These are phyloP conservation scores for Vitis rupestris DNA, from an alignment of 164 flowering plant genomes.

Conservation along the genomic window DNA sequence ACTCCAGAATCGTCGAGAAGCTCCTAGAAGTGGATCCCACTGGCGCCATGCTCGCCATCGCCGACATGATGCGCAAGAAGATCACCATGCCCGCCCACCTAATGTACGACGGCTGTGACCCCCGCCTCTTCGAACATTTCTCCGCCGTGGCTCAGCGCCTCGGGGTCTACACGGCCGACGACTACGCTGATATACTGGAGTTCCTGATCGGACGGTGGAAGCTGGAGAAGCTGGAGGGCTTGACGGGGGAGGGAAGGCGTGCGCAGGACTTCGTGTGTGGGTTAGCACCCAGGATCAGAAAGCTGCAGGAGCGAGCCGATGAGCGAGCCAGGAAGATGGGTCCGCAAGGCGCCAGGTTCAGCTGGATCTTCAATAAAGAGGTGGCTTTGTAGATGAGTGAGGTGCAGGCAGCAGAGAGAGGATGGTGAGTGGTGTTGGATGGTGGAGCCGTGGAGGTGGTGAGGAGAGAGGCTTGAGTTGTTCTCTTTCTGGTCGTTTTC, in stretches of 20 bases:
- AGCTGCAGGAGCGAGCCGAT: constrained; percentile 49
- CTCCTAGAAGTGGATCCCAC: constrained; percentile 49
- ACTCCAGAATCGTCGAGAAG: constrained; percentile 44
- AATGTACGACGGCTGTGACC: constrained; percentile 52
- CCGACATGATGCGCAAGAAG: constrained; percentile 48
- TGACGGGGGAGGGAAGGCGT: constrained; percentile 36
- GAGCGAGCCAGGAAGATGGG: constrained; percentile 35
- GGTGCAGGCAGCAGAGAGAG: neutral
- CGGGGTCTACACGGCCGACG: constrained; percentile 52
- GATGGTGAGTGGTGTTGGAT: too few species aligned
- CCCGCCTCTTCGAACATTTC: constrained; percentile 46
- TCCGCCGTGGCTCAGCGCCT: constrained; percentile 53
- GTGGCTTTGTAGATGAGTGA: constrained; percentile 17
- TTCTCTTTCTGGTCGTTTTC: too few species aligned
- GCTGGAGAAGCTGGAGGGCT: constrained; percentile 46
- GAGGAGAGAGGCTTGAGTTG: too few species aligned
- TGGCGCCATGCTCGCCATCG: constrained; percentile 41
- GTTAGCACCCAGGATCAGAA: constrained; percentile 43
- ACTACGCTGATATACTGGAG: constrained; percentile 55
- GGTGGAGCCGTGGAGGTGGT: too few species aligned
- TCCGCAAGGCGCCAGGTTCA: constrained; percentile 33
- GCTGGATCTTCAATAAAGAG: constrained; percentile 59
- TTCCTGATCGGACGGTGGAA: constrained; percentile 49
- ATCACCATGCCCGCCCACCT: constrained; percentile 64
- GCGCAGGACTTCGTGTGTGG: constrained; percentile 58